These are phyloP conservation scores for Arthrobotrys entomopaga DNA, from an alignment of 2,329 filamentous ascomycete genomes.

Conservation along the genomic window DNA sequence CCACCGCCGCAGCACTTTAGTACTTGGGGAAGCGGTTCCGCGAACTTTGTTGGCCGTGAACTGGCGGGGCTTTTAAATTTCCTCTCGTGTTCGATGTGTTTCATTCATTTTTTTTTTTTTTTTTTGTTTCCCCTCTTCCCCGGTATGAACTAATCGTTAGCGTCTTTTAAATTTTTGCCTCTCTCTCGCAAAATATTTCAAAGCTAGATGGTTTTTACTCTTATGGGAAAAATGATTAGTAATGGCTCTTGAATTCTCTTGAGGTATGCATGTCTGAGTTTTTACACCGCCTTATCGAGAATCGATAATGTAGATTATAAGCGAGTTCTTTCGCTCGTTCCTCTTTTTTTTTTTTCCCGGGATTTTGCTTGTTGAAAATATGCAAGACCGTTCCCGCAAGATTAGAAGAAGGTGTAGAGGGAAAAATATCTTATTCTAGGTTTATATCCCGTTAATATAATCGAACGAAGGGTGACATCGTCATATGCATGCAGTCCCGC, in stretches of 20 bases:
- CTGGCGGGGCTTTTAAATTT: constrained; percentile 6
- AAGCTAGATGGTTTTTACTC: constrained; percentile 9
- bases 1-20: no score
- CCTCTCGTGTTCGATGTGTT: no score
- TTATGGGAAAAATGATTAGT: constrained; percentile 2
- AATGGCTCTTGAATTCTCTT: not conserved
- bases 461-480: no score
- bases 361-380: constrained; percentile 30
- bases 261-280: constrained; percentile 35
- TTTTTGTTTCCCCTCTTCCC: constrained; percentile 31
- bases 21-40: no score
- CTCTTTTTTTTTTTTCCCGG: constrained; percentile 20
- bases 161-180: not conserved
- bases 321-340: not conserved
- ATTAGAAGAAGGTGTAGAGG: not conserved
- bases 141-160: constrained; percentile 13
- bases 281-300: constrained; percentile 16
- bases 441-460: no score
- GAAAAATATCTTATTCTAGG: not conserved
- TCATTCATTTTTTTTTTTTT: not conserved
- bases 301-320: not conserved
- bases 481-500: not conserved
- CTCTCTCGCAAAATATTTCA: no score
- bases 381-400: not conserved
- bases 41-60: constrained; percentile 29